phyloP scores from a whole-genome alignment of 805 yeast genomes.

The Kurtzmaniella cleridarum region DNA sequence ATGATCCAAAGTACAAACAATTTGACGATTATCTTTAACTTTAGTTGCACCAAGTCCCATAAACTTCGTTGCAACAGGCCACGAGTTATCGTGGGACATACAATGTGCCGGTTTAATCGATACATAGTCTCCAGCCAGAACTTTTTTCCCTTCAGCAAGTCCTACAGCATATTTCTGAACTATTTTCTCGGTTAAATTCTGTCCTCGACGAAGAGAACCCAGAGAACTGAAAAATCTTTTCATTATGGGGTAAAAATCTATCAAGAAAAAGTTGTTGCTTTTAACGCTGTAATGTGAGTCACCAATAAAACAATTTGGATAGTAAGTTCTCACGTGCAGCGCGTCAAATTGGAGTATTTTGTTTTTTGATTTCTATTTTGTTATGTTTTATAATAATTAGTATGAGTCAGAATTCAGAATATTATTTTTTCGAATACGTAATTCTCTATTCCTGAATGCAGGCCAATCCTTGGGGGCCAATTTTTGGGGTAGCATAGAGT shows the following conservation, averaged over 20 bases:
- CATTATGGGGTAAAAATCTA: background rate
- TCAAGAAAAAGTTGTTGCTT: background rate
- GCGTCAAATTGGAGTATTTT: too few relatives aligned
- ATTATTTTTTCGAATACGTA: too few relatives aligned
- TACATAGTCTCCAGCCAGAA: conserved; percentile 90
- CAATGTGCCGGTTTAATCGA: conserved; percentile 94
- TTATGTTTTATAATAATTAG: too few relatives aligned
- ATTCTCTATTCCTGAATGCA: too few relatives aligned
- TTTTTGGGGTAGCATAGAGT: too few relatives aligned
- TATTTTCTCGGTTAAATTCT: conserved; percentile 91
- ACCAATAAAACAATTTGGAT: too few relatives aligned
- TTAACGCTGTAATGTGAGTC: conserved; percentile 8
- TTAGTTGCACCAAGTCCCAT: conserved; percentile 87
- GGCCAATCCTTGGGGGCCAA: too few relatives aligned
- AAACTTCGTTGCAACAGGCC: conserved; percentile 98
- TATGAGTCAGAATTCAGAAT: too few relatives aligned
- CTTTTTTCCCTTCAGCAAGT: conserved; percentile 65
- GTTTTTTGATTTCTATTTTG: too few relatives aligned
- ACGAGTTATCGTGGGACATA: conserved; percentile 98
- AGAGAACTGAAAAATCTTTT: conserved; percentile 16
- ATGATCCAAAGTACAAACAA: conserved; percentile 94
- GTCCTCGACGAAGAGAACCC: conserved; percentile 40
- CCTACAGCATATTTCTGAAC: conserved; percentile 93
- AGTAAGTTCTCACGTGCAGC: too few relatives aligned
- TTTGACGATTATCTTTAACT: conserved; percentile 81